Percentiles rank a stretch among this genome's conserved stretches.
Conservation (phyloP, 2,329 filamentous ascomycete genomes). For the Fusarium metavorans region DNA sequence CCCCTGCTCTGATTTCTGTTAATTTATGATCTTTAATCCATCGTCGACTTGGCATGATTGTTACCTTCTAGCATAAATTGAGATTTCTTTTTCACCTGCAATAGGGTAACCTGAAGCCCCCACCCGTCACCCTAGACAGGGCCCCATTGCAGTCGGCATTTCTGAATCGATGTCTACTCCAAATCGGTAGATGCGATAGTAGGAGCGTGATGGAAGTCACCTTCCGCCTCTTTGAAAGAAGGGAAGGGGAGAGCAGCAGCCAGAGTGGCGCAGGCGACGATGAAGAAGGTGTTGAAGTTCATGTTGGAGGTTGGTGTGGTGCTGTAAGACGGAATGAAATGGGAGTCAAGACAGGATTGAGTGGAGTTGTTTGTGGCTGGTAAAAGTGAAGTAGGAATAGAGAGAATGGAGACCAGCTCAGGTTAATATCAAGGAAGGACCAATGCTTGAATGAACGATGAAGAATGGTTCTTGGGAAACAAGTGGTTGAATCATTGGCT, state of each 20-base stretch:
- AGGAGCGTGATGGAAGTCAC: background rate
- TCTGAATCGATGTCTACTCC: conserved; percentile 8
- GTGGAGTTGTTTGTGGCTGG: background rate
- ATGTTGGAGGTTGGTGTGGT: conserved; percentile 17
- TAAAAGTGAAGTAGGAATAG: background rate
- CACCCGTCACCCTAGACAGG: background rate
- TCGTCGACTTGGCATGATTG: background rate
- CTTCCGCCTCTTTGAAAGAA: conserved; percentile 19
- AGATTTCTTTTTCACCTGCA: background rate
- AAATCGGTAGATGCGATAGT: conserved; percentile 24
- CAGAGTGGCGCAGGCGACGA: conserved; percentile 33
- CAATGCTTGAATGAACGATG: background rate
- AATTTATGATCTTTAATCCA: background rate
- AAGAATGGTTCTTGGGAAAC: background rate
- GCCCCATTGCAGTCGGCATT: background rate
- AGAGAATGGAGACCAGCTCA: conserved; percentile 1
- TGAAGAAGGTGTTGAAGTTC: conserved; percentile 38
- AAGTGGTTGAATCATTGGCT: background rate
- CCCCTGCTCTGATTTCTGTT: background rate
- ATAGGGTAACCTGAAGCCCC: background rate
- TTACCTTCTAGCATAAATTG: background rate
- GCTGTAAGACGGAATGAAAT: background rate
- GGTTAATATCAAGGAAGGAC: background rate
- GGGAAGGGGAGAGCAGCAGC: conserved; percentile 35
- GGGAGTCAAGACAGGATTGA: background rate